phyloP scores from a whole-genome alignment of 208 protist species.

The Wallacemonas sp. region DNA sequence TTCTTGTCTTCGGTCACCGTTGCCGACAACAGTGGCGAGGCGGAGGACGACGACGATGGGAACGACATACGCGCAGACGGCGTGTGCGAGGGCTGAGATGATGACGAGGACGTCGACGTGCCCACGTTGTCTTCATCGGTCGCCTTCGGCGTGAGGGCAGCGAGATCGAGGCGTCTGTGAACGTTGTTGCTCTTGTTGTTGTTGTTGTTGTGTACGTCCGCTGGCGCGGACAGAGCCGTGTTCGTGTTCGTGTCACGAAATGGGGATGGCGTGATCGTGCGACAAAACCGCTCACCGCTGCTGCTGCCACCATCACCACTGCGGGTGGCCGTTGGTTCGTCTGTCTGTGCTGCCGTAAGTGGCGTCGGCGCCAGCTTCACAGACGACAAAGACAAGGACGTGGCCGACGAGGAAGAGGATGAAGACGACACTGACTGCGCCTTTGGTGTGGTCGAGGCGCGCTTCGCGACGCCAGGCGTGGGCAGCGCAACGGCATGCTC shows the following conservation, averaged over 20 bases:
- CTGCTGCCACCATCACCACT: background rate
- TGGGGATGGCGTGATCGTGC: constrained; percentile 3
- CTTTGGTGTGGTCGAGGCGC: no score
- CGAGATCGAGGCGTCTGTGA: no score
- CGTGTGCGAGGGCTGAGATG: background rate
- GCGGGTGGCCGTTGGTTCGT: no score
- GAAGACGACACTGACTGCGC: background rate
- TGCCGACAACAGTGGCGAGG: background rate
- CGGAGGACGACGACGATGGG: background rate
- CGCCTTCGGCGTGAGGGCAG: no score
- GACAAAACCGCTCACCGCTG: background rate
- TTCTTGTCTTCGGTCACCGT: background rate
- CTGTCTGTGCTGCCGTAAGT: no score
- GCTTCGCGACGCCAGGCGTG: no score
- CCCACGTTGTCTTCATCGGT: no score
- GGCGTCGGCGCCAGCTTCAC: no score
- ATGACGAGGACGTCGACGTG: background rate
- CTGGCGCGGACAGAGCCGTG: background rate
- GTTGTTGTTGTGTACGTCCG: background rate
- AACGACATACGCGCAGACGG: background rate
- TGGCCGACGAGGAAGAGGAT: background rate
- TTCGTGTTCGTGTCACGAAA: background rate
- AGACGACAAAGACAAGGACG: no score
- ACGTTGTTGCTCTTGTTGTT: background rate
- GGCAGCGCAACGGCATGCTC: no score